Percentiles rank a stretch among this genome's conserved stretches.
Evolutionary conservation across 345 rosid genomes (phyloP).

Genomic region (Microcos paniculata): DNA sequence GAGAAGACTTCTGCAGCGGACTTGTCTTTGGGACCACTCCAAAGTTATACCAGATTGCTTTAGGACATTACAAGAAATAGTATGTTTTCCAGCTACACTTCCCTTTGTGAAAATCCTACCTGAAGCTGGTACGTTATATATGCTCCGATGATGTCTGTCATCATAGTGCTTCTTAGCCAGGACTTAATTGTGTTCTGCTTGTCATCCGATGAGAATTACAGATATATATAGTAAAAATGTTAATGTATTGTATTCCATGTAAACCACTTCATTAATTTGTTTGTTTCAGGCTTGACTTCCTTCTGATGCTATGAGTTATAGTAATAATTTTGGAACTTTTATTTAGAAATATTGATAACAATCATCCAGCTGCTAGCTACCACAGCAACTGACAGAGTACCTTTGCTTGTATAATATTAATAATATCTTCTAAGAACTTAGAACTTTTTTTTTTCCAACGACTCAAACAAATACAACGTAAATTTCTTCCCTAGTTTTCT

Average conservation of each 20-base stretch:
- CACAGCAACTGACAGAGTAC: background rate
- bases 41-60: conserved; percentile 75
- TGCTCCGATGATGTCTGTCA: too few relatives aligned
- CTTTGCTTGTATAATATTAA: background rate
- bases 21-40: conserved; percentile 81
- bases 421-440: background rate
- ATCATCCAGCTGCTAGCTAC: too few relatives aligned
- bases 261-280: background rate
- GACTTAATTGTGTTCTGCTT: background rate
- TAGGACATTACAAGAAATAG: conserved; percentile 88
- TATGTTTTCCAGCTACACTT: conserved; percentile 79
- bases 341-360: too few relatives aligned
- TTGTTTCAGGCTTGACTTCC: background rate
- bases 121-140: conserved; percentile 74
- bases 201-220: background rate
- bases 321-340: too few relatives aligned
- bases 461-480: background rate
- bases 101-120: conserved; percentile 60
- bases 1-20: conserved; percentile 82
- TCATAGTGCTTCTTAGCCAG: too few relatives aligned
- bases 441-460: background rate
- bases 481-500: background rate
- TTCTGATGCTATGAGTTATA: too few relatives aligned
- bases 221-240: background rate
- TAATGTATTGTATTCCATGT: background rate